Conservation (phyloP, 2,329 filamentous ascomycete species). For the Aspergillus arachidicola region DNA sequence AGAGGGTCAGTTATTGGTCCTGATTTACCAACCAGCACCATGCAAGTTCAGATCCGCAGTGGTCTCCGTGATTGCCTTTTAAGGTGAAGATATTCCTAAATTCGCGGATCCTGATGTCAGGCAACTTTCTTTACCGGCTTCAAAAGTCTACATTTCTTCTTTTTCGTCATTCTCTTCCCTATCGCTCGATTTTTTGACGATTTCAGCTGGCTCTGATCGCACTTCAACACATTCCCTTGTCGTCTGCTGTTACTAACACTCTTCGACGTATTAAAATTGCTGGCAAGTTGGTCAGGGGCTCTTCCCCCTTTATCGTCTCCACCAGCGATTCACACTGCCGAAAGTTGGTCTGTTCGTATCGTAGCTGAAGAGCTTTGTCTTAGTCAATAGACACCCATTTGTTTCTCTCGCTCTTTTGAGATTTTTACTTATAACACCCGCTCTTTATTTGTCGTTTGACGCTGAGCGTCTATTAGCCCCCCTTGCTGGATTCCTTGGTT, state of each 20-base stretch:
- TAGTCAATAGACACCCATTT: conserved; percentile 5
- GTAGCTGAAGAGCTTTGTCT: conserved; percentile 2
- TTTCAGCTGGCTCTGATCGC: conserved; percentile 19
- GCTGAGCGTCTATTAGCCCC: conserved; percentile 17
- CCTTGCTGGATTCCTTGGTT: conserved; percentile 14
- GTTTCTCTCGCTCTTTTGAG: neutral
- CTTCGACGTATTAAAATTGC: neutral
- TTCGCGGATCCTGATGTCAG: conserved; percentile 17
- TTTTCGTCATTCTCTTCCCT: conserved; percentile 7
- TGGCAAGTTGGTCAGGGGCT: conserved; percentile 4
- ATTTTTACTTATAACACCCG: neutral
- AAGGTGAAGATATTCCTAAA: conserved; percentile 12
- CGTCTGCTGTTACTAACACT: neutral
- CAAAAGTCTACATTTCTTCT: conserved; percentile 9
- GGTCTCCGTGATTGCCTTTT: conserved; percentile 15
- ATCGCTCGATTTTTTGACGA: neutral
- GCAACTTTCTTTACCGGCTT: conserved; percentile 11
- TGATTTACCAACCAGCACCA: neutral
- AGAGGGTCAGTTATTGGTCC: conserved; percentile 11
- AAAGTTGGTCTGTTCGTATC: conserved; percentile 1
- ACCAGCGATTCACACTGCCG: conserved; percentile 1
- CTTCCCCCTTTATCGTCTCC: conserved; percentile 4
- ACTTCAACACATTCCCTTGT: neutral
- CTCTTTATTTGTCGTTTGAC: conserved; percentile 10
- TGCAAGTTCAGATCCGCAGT: conserved; percentile 14